These are phyloP conservation scores for Aspergillus taichungensis DNA, from an alignment of 495 filamentous ascomycete species.

Conservation along the genomic window DNA sequence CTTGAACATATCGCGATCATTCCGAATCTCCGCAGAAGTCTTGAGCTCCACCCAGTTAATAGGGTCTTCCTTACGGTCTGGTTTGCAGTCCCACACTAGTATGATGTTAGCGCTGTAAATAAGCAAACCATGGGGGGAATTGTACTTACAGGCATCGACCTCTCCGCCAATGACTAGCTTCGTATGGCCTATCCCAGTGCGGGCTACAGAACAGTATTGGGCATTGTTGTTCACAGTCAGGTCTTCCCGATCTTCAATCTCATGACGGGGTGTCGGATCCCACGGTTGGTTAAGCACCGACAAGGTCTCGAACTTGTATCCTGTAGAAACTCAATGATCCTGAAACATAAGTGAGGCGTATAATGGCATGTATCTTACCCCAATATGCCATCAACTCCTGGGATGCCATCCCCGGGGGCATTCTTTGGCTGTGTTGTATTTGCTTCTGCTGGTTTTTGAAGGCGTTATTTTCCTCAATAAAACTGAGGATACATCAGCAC, in stretches of 20 bases:
- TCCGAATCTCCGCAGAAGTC: constrained; percentile 63
- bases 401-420: constrained; percentile 47
- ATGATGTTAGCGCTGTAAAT: constrained; percentile 1
- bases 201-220: constrained; percentile 90
- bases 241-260: constrained; percentile 67
- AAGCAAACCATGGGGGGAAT: background rate
- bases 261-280: constrained; percentile 57
- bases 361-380: constrained; percentile 28
- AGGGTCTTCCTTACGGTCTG: constrained; percentile 49
- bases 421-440: constrained; percentile 41
- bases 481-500: constrained; percentile 40
- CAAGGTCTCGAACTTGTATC: constrained; percentile 94
- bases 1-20: constrained; percentile 55
- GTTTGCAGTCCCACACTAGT: constrained; percentile 76
- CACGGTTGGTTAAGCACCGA: constrained; percentile 64
- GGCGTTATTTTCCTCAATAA: constrained; percentile 82
- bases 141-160: constrained; percentile 70
- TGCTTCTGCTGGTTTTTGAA: constrained; percentile 51
- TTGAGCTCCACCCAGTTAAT: constrained; percentile 95
- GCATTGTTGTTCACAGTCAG: constrained; percentile 74
- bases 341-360: background rate
- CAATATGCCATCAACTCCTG: constrained; percentile 60
- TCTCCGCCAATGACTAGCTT: constrained; percentile 81
- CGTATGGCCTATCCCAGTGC: constrained; percentile 68
- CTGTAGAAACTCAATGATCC: constrained; percentile 33